Conservation (phyloP, 345 rosid species). For the Citrus sp. region DNA sequence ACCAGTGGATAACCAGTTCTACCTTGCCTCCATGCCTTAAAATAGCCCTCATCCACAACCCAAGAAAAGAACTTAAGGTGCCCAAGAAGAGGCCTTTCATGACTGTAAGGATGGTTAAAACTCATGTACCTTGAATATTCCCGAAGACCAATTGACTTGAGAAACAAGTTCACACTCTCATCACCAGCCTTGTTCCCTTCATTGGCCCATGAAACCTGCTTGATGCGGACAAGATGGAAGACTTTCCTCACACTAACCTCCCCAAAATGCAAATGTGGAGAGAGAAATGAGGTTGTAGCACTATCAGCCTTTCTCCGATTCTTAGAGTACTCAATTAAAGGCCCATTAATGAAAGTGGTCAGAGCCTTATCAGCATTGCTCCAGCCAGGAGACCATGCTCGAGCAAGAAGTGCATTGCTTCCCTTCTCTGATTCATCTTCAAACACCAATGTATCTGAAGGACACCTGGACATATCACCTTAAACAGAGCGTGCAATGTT, state of each 20-base stretch:
- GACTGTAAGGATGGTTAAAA: slow-evolving; percentile 92
- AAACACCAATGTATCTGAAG: slow-evolving; percentile 61
- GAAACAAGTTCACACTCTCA: slow-evolving; percentile 89
- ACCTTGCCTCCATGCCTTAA: slow-evolving; percentile 99
- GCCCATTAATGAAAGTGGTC: slow-evolving; percentile 82
- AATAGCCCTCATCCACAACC: slow-evolving; percentile 78
- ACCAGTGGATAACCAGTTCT: slow-evolving; percentile 96
- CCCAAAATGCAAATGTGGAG: slow-evolving; percentile 97
- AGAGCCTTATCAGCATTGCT: slow-evolving; percentile 87
- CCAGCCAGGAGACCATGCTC: slow-evolving; percentile 99
- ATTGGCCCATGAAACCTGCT: slow-evolving; percentile 90
- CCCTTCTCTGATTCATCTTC: slow-evolving; percentile 95
- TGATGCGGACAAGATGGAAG: slow-evolving; percentile 88
- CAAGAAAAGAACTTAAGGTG: slow-evolving; percentile 95
- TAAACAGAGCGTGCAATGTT: slow-evolving; percentile 20
- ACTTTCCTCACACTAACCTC: slow-evolving; percentile 96
- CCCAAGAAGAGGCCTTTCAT: slow-evolving; percentile 90
- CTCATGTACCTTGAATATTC: slow-evolving; percentile 93
- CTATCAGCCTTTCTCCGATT: slow-evolving; percentile 95
- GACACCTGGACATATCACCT: slow-evolving; percentile 78
- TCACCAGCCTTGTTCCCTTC: slow-evolving; percentile 94
- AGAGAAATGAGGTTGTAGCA: slow-evolving; percentile 92
- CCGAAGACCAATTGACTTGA: slow-evolving; percentile 92
- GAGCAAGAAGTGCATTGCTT: slow-evolving; percentile 94
- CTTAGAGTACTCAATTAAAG: slow-evolving; percentile 79